Percentiles rank a stretch among this genome's conserved stretches.
Evolutionary conservation across 2,329 filamentous ascomycete genomes (phyloP).

Genomic region (Pseudogymnoascus sp.): DNA sequence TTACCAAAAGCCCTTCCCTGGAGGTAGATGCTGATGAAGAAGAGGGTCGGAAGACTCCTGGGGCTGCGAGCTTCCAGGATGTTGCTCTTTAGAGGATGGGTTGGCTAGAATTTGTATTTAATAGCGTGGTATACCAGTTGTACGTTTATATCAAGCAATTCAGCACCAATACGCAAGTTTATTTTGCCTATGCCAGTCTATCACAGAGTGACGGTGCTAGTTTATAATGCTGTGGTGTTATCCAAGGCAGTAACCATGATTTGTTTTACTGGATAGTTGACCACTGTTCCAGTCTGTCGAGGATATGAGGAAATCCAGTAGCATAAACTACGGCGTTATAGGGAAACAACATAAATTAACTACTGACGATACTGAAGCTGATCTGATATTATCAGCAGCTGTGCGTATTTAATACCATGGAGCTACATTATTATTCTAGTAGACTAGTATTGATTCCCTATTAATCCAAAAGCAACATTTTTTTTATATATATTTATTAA

Average conservation of each 20-base stretch:
- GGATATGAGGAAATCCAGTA: background rate
- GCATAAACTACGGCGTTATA: background rate
- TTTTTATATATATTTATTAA: background rate
- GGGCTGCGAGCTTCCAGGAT: conserved; percentile 54
- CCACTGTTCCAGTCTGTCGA: background rate
- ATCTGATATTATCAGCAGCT: too few relatives aligned
- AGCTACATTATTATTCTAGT: background rate
- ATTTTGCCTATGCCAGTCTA: background rate
- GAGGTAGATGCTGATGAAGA: conserved; percentile 7
- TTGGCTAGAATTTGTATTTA: conserved; percentile 3
- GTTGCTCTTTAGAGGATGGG: conserved; percentile 42
- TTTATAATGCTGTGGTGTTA: background rate
- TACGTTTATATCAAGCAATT: conserved; percentile 5
- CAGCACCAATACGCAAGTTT: background rate
- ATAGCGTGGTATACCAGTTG: conserved; percentile 8
- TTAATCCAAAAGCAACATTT: background rate
- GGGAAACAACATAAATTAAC: background rate
- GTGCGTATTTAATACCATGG: background rate
- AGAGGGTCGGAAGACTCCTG: conserved; percentile 33
- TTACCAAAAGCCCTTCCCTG: conserved; percentile 3
- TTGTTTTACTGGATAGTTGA: background rate
- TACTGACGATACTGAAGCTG: too few relatives aligned
- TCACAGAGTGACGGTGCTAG: background rate
- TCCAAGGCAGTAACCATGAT: background rate
- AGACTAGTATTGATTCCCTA: background rate